Conservation (phyloP, 352 stramenopile genomes). For the Globisporangium recalcitrans region DNA sequence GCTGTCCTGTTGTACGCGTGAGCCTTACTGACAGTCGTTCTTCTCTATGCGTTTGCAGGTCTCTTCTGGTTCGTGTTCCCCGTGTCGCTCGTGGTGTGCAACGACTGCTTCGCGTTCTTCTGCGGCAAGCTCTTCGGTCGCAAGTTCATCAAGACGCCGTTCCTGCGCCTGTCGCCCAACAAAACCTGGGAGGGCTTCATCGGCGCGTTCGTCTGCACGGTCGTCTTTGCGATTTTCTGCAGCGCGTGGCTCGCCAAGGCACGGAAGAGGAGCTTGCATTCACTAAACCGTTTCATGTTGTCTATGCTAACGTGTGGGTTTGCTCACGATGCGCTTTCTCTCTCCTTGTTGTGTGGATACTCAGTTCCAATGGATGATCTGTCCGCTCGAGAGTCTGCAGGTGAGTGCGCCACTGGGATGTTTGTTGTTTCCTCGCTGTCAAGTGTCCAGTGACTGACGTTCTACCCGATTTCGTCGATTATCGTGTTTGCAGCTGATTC, state of each 20-base stretch:
- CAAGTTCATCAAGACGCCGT: slow-evolving; percentile 91
- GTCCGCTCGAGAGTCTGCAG: slow-evolving; percentile 75
- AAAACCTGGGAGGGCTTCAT: slow-evolving; percentile 99
- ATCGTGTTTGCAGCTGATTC: slow-evolving; percentile 39
- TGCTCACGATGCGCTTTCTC: not conserved
- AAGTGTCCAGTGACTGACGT: not conserved
- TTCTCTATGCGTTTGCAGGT: slow-evolving; percentile 24
- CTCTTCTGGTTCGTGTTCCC: slow-evolving; percentile 95
- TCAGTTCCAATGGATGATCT: slow-evolving; percentile 93
- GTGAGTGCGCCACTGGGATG: not conserved
- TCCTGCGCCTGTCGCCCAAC: slow-evolving; percentile 94
- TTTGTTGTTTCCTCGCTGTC: not conserved
- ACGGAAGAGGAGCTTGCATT: not conserved
- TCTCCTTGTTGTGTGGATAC: not conserved
- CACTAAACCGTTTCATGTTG: too few species aligned
- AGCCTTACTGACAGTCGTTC: not conserved
- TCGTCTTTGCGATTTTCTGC: slow-evolving; percentile 92
- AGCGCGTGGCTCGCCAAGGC: slow-evolving; percentile 82
- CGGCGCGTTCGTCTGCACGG: slow-evolving; percentile 93
- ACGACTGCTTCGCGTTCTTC: slow-evolving; percentile 96
- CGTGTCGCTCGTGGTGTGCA: slow-evolving; percentile 92
- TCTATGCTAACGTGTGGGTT: not conserved
- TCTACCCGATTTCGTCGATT: not conserved
- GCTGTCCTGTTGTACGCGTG: not conserved
- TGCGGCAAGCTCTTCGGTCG: slow-evolving; percentile 81